A percentile compares a stretch with the other conserved stretches of the same genome.
Conservation (phyloP, 352 stramenopile species). For the Globisporangium abappressorium region DNA sequence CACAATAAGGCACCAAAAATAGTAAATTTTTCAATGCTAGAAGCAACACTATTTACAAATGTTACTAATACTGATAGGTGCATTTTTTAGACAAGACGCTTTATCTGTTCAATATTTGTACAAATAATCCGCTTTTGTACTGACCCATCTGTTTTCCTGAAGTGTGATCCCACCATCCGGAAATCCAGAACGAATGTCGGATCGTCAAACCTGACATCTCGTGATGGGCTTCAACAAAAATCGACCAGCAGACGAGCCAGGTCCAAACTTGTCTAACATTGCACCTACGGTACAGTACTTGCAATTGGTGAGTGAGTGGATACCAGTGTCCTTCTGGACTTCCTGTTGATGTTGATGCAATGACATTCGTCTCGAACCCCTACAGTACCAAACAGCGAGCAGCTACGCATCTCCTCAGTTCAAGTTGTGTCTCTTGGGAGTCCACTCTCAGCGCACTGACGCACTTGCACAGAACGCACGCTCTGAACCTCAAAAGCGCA, state of each 20-base stretch:
- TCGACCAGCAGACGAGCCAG: neutral
- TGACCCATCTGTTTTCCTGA: too few species aligned
- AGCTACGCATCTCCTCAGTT: neutral
- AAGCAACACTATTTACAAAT: too few species aligned
- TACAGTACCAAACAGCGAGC: neutral
- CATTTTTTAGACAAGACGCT: too few species aligned
- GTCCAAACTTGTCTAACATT: neutral
- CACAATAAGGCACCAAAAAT: neutral
- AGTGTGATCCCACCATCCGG: too few species aligned
- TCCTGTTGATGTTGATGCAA: neutral
- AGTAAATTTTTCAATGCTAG: too few species aligned
- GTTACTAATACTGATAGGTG: too few species aligned
- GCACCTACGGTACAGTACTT: neutral
- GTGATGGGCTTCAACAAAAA: constrained; percentile 1
- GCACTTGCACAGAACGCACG: neutral
- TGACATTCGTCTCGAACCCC: neutral
- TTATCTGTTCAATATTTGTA: too few species aligned
- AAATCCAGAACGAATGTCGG: neutral
- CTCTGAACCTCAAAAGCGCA: neutral
- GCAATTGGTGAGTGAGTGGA: neutral
- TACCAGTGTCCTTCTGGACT: neutral
- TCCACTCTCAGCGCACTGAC: neutral
- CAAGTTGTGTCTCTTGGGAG: neutral
- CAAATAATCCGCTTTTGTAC: too few species aligned
- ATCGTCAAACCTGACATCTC: neutral